Evolutionary conservation across 768 basidiomycete genomes (phyloP).

Genomic region (Daedaleopsis nitida): DNA sequence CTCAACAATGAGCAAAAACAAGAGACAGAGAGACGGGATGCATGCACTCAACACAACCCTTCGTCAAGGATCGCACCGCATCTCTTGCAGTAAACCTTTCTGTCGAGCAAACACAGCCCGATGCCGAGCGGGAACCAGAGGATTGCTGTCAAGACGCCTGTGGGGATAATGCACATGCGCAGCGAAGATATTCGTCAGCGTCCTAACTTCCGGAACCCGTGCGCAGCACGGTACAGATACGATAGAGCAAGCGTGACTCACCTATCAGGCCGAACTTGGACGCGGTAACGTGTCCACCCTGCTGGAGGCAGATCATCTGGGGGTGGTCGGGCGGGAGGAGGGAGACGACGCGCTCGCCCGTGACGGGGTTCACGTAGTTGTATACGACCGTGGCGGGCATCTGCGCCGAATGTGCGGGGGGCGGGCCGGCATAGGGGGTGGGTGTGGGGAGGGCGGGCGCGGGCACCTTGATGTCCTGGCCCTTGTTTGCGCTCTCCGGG

Average conservation of each 20-base stretch:
- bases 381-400: conserved; percentile 57
- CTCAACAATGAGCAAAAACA: too few relatives aligned
- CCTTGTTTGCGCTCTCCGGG: conserved; percentile 19
- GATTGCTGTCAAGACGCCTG: conserved; percentile 79
- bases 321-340: conserved; percentile 77
- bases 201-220: not conserved
- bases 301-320: conserved; percentile 83
- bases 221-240: not conserved
- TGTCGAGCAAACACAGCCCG: conserved; percentile 75
- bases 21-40: too few relatives aligned
- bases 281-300: conserved; percentile 64
- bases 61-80: conserved; percentile 43
- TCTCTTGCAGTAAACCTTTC: conserved; percentile 62
- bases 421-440: conserved; percentile 3
- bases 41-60: conserved; percentile 22
- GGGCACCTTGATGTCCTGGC: conserved; percentile 24
- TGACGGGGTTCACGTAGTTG: conserved; percentile 67
- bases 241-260: conserved; percentile 6
- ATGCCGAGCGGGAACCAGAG: conserved; percentile 88
- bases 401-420: conserved; percentile 9
- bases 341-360: conserved; percentile 47
- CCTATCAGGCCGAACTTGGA: conserved; percentile 70
- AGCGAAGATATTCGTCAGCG: not conserved
- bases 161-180: not conserved
- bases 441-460: conserved; percentile 1